Evolutionary conservation across 257 asterid genomes (phyloP), one percentile per base, ranked within the genome.

Genomic region (Galeopsis tetrahit): DNA sequence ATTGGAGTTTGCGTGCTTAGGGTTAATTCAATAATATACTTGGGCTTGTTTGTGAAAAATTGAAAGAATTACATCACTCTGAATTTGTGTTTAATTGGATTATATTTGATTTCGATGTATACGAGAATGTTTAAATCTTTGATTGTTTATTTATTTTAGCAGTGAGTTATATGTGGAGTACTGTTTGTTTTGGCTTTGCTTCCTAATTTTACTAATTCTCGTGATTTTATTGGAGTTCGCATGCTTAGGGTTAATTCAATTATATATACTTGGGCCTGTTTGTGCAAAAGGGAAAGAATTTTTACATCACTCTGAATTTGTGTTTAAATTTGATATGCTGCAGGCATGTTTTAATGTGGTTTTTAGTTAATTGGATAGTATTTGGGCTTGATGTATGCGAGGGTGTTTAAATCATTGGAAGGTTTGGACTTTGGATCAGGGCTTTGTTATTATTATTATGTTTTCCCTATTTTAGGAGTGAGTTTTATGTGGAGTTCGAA

Each of bases 401-500:
- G 32, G 77, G 15, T 69, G 40, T 57, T 71, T 69, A 1, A 13
- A 33, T 56, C 46, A n/a, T n/a, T n/a, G n/a, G n/a, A n/a, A n/a
- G n/a, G n/a, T 68, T 71, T 28, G 2, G 34, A 42, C 61, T 68
- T 60, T 21, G 9, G 69, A 55, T 64, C 48, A 48, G 71, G 83
- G 46, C 33, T 71, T 79, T 35, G 11, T 28, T 59, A 7, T 62
- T 61, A 3, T 53, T 5, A 14, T n/a, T 32, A 59, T n/a, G n/a
- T 4, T 13, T 33, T 52, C 34, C 8, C 7, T 31, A 0, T 6
- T 32, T 43, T 52, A 4, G 63, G 40, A 51, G 42, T 46, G 67
- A 21, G 36, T 7, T 6, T 31, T 51, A 4, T 39, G 40, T 28
- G 34, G 53, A 52, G 2, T 60, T 75, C 11, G n/a, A 34, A 36